Percentiles rank a stretch among this genome's conserved stretches.
These are phyloP conservation scores for Apiotrichum gamsii DNA, from an alignment of 1,284 basidiomycete genomes.

Conservation along the genomic window DNA sequence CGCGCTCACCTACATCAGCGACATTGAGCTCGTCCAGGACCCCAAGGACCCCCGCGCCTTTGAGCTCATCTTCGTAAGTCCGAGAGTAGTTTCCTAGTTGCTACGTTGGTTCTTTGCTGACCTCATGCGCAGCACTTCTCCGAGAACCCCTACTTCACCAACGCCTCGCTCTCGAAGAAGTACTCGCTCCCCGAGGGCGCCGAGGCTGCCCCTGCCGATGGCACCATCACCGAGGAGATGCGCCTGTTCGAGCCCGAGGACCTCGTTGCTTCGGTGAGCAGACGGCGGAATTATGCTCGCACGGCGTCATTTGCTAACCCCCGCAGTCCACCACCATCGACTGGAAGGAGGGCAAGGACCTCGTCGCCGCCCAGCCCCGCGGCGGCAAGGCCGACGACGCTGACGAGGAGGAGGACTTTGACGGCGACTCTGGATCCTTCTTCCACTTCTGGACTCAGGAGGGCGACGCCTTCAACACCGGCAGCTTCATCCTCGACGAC, in stretches of 20 bases:
- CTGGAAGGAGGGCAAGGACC: constrained; percentile 51
- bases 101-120: not conserved
- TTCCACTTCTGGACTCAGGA: constrained; percentile 50
- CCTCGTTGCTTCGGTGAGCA: constrained; percentile 26
- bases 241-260: constrained; percentile 30
- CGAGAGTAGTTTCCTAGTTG: too few species aligned
- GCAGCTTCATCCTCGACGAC: constrained; percentile 20
- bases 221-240: constrained; percentile 32
- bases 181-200: constrained; percentile 30
- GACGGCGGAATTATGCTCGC: not conserved
- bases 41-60: constrained; percentile 40
- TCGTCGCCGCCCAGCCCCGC: constrained; percentile 47
- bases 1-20: constrained; percentile 37
- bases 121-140: constrained; percentile 32
- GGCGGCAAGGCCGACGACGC: constrained; percentile 17
- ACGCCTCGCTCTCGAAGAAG: constrained; percentile 40
- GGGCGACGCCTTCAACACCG: constrained; percentile 28
- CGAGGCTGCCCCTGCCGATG: constrained; percentile 27
- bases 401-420: constrained; percentile 26
- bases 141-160: constrained; percentile 47
- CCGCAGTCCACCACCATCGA: constrained; percentile 40
- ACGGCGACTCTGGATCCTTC: constrained; percentile 49
- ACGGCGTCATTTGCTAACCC: not conserved
- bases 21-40: constrained; percentile 43
- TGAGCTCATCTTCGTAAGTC: constrained; percentile 44